Conservation (phyloP, 2,329 filamentous ascomycete species). For the Magnaporthales sp. region DNA sequence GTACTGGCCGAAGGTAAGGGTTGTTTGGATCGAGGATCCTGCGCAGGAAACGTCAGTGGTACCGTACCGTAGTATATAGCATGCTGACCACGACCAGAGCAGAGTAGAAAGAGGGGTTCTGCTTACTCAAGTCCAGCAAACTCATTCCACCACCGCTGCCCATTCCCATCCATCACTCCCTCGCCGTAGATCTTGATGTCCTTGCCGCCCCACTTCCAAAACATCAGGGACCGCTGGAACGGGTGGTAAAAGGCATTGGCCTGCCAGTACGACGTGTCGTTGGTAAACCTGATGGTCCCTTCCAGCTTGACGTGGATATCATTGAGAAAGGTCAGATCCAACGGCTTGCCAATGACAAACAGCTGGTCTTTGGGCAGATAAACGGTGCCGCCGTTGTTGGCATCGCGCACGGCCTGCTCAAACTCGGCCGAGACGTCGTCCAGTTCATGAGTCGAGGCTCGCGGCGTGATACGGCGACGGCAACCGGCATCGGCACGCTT, state of each 20-base stretch:
- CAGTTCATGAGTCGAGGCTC: slow-evolving; percentile 18
- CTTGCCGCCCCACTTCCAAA: slow-evolving; percentile 56
- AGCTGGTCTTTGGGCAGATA: slow-evolving; percentile 35
- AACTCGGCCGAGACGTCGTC: slow-evolving; percentile 49
- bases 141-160: slow-evolving; percentile 33
- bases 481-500: slow-evolving; percentile 12
- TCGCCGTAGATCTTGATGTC: slow-evolving; percentile 50
- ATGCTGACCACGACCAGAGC: not conserved
- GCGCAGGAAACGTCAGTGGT: not conserved
- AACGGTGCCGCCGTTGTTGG: slow-evolving; percentile 48
- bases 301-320: slow-evolving; percentile 37
- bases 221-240: slow-evolving; percentile 45
- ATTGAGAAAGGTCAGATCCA: slow-evolving; percentile 49
- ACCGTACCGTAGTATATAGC: not conserved
- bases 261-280: slow-evolving; percentile 35
- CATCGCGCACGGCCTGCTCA: slow-evolving; percentile 26
- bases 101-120: not conserved
- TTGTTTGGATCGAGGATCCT: slow-evolving; percentile 19
- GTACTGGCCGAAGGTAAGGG: slow-evolving; percentile 43
- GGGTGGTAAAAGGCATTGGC: slow-evolving; percentile 28
- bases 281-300: slow-evolving; percentile 41
- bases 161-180: slow-evolving; percentile 34
- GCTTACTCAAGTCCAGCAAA: slow-evolving; percentile 25
- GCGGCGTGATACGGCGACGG: slow-evolving; percentile 34
- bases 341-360: slow-evolving; percentile 49